Base-by-base conservation (phyloP, 331 rosid genomes). In the Malus hybrid region DNA sequence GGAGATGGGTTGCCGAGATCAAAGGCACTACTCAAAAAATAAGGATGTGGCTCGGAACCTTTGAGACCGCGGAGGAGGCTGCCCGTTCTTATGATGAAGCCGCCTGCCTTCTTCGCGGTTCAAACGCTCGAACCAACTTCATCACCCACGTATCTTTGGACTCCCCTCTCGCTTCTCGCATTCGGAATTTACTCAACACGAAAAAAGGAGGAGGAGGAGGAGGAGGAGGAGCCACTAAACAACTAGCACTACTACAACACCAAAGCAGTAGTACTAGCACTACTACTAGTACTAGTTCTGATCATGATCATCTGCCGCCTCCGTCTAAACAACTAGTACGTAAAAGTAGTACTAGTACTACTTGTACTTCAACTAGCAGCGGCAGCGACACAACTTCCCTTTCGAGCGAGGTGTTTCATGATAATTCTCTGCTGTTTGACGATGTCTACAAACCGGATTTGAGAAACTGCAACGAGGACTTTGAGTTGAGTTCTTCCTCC, bases 11-110 rank as follows among this genome's bases (percentile, higher is more conserved):
- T 28, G 98, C 98, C 62, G 98, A 93, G 86, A 93, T 93, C 82
- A 91, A 93, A 82, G 97, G 90, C 88, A 93, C 97, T 9, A 91
- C 91, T 9, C 91, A 90, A 69, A 91, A 89, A 85, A 91, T 91
- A 75, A 90, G 98, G 83, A 91, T 93, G 94, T 93, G 98, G 98
- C 93, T 93, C n/a, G 98, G 98, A 31, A 93, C 98, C 48, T 93
- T 91, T 77, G 96, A 93, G 87, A 89, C 97, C 2, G 97, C 98
- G 2, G 98, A 93, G 50, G 97, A 91, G 62, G 98, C 98, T 3
- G 98, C 98, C 13, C 85, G 94, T 50, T 93, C 98, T 29, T 93
- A 93, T 15, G 98, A 93, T 15, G 96, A 93, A 88, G 98, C 98
- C 2, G 98, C 98, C 1, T 93, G 94, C 79, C 97, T 93, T 70